Evolutionary conservation across 306 rosid genomes (phyloP).

Genomic region (Argentina anserina): DNA sequence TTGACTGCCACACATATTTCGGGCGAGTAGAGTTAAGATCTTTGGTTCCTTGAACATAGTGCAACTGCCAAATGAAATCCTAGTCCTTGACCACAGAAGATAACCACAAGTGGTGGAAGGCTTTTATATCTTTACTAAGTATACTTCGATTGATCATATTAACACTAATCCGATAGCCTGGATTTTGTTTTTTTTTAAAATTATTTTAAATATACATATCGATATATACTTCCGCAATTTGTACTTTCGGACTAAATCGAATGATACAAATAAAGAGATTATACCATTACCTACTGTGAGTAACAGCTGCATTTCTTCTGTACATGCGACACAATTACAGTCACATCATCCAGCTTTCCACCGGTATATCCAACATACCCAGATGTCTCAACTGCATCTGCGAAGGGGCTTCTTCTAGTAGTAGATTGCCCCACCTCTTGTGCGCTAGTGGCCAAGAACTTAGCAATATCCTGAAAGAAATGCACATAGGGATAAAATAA

Average conservation of each 20-base stretch:
- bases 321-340: slow-evolving; percentile 61
- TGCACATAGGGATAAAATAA: not conserved
- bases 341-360: slow-evolving; percentile 72
- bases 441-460: slow-evolving; percentile 57
- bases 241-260: not conserved
- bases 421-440: slow-evolving; percentile 59
- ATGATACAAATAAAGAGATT: slow-evolving; percentile 1
- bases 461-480: slow-evolving; percentile 56
- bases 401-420: slow-evolving; percentile 59
- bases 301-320: slow-evolving; percentile 26
- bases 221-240: not conserved
- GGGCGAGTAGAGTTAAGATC: no score
- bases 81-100: not conserved
- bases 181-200: not conserved
- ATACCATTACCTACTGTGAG: slow-evolving; percentile 2
- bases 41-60: not conserved
- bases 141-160: not conserved
- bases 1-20: no score
- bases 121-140: not conserved
- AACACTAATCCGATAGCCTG: not conserved
- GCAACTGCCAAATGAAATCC: not conserved
- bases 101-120: not conserved
- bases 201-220: not conserved
- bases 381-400: slow-evolving; percentile 59
- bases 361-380: slow-evolving; percentile 64